Evolutionary conservation across 2,329 filamentous ascomycete species (phyloP).

Genomic region (Orbilia javanica): DNA sequence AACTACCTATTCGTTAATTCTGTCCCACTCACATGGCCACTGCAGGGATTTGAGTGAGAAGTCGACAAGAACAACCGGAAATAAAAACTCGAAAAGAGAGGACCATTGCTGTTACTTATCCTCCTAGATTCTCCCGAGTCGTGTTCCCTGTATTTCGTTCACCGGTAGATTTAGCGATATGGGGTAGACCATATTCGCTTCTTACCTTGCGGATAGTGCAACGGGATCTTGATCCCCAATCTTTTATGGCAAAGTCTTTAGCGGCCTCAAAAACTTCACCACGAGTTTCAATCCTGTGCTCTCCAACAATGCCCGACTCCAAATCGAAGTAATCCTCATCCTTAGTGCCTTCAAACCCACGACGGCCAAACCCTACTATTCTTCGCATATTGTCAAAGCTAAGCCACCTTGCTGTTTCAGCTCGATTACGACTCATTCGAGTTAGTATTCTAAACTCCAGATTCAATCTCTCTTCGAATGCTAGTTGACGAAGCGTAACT

Average conservation of each 20-base stretch:
- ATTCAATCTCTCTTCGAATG: constrained; percentile 6
- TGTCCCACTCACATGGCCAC: too few species aligned
- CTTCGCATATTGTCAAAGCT: background rate
- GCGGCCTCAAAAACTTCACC: background rate
- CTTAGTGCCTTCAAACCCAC: background rate
- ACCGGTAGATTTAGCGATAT: too few species aligned
- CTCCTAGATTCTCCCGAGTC: too few species aligned
- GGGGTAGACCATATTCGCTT: background rate
- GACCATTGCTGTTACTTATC: too few species aligned
- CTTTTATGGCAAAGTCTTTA: background rate
- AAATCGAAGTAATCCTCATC: background rate
- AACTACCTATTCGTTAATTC: too few species aligned
- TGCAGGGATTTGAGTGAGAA: too few species aligned
- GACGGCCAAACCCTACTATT: background rate
- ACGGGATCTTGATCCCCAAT: background rate
- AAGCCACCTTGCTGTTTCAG: background rate
- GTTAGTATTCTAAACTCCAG: background rate
- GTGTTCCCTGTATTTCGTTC: too few species aligned
- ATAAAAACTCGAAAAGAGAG: too few species aligned
- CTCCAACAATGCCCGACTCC: background rate
- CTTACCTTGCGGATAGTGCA: background rate
- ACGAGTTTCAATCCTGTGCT: background rate
- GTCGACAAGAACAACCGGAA: too few species aligned
- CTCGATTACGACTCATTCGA: background rate
- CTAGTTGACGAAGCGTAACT: background rate